These are phyloP conservation scores for Fragaria vesca DNA, from an alignment of 306 rosid genomes.

Conservation along the genomic window DNA sequence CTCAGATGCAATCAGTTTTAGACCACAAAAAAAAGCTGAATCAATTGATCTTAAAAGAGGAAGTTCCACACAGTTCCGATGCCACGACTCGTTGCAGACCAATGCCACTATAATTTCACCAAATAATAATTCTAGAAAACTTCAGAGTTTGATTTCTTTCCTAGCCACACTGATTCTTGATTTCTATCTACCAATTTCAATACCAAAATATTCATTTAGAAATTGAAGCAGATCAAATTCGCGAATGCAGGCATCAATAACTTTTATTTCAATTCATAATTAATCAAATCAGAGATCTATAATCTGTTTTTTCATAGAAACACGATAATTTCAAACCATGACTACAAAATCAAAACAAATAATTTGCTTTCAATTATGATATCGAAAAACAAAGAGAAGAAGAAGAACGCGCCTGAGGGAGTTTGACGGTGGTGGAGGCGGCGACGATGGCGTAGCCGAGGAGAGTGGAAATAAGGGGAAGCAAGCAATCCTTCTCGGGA, in stretches of 20 bases:
- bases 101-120: no score
- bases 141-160: not conserved
- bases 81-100: not conserved
- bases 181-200: not conserved
- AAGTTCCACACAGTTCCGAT: not conserved
- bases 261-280: not conserved
- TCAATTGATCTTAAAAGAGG: not conserved
- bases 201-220: not conserved
- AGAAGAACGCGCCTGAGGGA: constrained; percentile 71
- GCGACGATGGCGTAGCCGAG: constrained; percentile 97
- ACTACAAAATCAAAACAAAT: not conserved
- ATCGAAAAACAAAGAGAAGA: not conserved
- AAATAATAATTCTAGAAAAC: not conserved
- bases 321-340: not conserved
- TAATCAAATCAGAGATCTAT: constrained; percentile 1
- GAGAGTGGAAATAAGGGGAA: constrained; percentile 89
- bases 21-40: not conserved
- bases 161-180: no score
- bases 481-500: constrained; percentile 84
- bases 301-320: not conserved
- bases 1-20: not conserved
- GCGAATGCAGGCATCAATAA: not conserved
- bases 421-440: constrained; percentile 97
- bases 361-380: not conserved
- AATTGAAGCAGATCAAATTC: not conserved